Percentiles rank a stretch among this genome's conserved stretches.
Evolutionary conservation across 805 yeast genomes (phyloP).

Genomic region (Saturnispora gosingensis): DNA sequence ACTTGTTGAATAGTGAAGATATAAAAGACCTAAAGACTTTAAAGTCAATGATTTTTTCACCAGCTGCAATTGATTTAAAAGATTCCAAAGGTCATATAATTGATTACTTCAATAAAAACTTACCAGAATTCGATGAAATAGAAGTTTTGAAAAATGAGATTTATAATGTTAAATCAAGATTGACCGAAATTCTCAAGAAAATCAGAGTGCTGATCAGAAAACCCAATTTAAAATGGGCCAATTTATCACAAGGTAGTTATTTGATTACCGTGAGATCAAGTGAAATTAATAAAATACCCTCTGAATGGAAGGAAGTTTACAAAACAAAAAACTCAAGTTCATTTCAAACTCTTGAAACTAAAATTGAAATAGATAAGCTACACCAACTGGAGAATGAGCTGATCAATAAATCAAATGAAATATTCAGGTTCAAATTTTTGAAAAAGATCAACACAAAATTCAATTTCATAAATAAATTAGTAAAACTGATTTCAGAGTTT

Average conservation of each 20-base stretch:
- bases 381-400: constrained; percentile 49
- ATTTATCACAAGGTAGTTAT: constrained; percentile 46
- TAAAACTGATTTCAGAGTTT: constrained; percentile 41
- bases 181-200: constrained; percentile 43
- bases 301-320: constrained; percentile 68
- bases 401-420: constrained; percentile 35
- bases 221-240: constrained; percentile 9
- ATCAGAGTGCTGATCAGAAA: constrained; percentile 33
- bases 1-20: constrained; percentile 7
- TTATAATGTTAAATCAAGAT: constrained; percentile 33
- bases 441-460: constrained; percentile 30
- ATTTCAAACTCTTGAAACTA: constrained; percentile 55
- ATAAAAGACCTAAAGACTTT: constrained; percentile 26
- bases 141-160: constrained; percentile 35
- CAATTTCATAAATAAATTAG: constrained; percentile 32
- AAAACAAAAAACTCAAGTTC: constrained; percentile 63
- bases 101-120: constrained; percentile 34
- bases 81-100: constrained; percentile 23
- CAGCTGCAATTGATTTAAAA: constrained; percentile 44
- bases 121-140: constrained; percentile 30
- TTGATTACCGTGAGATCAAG: constrained; percentile 66
- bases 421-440: constrained; percentile 34
- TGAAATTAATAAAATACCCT: constrained; percentile 50
- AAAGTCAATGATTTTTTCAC: constrained; percentile 42
- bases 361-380: constrained; percentile 37